phyloP scores from a whole-genome alignment of 139 green algal genomes.

The Eudorina sp. region DNA sequence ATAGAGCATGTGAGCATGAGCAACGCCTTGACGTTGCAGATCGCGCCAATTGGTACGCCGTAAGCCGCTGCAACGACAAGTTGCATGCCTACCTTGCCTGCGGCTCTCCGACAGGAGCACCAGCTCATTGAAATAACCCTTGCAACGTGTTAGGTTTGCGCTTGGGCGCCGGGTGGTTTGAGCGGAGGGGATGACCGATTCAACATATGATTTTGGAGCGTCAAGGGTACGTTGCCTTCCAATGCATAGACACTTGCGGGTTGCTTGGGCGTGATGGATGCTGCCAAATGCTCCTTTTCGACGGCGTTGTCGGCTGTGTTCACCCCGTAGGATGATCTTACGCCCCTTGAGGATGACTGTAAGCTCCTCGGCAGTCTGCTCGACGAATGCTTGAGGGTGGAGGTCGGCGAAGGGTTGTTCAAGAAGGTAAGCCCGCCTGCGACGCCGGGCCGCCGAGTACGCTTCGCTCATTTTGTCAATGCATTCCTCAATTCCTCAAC shows the following conservation, averaged over 20 bases:
- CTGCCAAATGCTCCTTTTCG: background rate
- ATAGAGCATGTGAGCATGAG: too few species aligned
- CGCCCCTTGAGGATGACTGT: constrained; percentile 89
- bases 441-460: too few species aligned
- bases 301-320: background rate
- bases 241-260: background rate
- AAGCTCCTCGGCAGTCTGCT: constrained; percentile 85
- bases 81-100: too few species aligned
- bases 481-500: too few species aligned
- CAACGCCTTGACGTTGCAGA: too few species aligned
- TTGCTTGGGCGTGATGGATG: background rate
- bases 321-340: constrained; percentile 58
- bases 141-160: background rate
- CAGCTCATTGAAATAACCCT: too few species aligned
- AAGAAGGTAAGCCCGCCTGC: constrained; percentile 67
- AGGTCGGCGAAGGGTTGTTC: constrained; percentile 88
- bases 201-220: constrained; percentile 33
- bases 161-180: background rate
- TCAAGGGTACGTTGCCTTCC: background rate
- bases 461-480: too few species aligned
- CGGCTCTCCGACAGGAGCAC: too few species aligned
- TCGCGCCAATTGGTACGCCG: too few species aligned
- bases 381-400: constrained; percentile 86
- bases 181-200: constrained; percentile 40
- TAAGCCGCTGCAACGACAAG: too few species aligned